Evolutionary conservation across 768 basidiomycete genomes (phyloP), one percentile per base, ranked within the genome.

Genomic region (Hysterangium stoloniferum): DNA sequence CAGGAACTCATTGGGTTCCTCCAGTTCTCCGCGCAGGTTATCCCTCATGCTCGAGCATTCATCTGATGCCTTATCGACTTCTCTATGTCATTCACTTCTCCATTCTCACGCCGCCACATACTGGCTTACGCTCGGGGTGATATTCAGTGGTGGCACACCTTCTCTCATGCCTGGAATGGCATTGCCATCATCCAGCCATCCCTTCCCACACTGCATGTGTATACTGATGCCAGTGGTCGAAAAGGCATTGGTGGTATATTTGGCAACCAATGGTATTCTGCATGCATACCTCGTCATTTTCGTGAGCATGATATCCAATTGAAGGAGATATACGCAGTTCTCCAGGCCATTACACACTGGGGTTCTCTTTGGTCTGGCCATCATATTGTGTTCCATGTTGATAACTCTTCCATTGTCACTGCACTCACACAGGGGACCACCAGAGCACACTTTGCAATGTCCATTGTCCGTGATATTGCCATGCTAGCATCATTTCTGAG

Each of bases 11-110:
- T 54, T 1, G 67, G 70, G 3, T 66, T 57, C 52, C 59, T 71
- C 1, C 62, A 65, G 37, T 71, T 71, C 47, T 45, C 56, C 1
- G 62, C 64, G 0, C 65, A 66, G 37, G 69, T 70, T n/a, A 63
- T 69, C 27, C 68, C 66, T 0, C 44, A 34, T 9, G 62, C 63
- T 0, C 57, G 59, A 2, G 41, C 65, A 0, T 70, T 65, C 47
- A 44, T 69, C 12, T 58, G 61, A 2, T 50, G 57, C 8, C 50
- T 70, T 11, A 56, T 60, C 38, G 53, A 65, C 25, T 69, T 69
- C 53, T 59, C 61, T 1, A 40, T 52, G 4, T 58, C 55, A 4
- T 68, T 67, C 54, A 31, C 45, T 0, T 58, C 64, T 2, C 40
- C 57, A 0, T 61, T 56, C 44, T 7, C 56, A 1, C 33, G 29